These are phyloP conservation scores for Aphanomyces invadans DNA, from an alignment of 352 stramenopile genomes.

Conservation along the genomic window DNA sequence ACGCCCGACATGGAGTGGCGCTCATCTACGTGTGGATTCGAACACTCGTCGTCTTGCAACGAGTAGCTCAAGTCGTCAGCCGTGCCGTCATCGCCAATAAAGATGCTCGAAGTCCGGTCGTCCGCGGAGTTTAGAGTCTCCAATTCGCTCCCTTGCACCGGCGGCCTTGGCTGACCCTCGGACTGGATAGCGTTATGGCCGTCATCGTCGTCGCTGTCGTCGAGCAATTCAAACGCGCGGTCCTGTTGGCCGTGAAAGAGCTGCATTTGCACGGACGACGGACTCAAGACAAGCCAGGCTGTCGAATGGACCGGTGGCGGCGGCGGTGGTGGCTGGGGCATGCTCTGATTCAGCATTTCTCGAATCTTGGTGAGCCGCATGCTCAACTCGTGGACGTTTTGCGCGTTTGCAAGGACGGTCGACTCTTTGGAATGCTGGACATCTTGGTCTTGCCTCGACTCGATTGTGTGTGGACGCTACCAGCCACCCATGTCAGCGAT, in stretches of 20 bases:
- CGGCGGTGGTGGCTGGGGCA: not conserved
- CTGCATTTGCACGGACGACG: not conserved
- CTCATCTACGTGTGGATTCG: not conserved
- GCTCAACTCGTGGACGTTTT: not conserved
- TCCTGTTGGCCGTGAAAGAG: not conserved
- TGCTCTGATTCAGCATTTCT: constrained; percentile 4
- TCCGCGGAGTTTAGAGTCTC: too few relatives aligned
- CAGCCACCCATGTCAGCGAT: too few relatives aligned
- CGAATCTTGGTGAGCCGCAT: not conserved
- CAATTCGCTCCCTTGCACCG: too few relatives aligned
- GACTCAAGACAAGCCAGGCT: not conserved
- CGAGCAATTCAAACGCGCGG: not conserved
- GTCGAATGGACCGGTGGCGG: too few relatives aligned
- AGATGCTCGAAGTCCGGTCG: too few relatives aligned
- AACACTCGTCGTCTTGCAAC: not conserved
- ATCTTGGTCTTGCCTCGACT: too few relatives aligned
- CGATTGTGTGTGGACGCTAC: too few relatives aligned
- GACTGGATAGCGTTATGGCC: not conserved
- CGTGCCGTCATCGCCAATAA: too few relatives aligned
- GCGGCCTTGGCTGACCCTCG: too few relatives aligned
- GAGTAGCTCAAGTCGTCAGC: not conserved
- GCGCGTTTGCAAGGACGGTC: too few relatives aligned
- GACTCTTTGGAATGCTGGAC: too few relatives aligned
- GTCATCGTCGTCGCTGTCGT: not conserved
- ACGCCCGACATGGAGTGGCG: not conserved